Conservation (phyloP, 177 flowering plant genomes). For the Tripterygium wilfordii region DNA sequence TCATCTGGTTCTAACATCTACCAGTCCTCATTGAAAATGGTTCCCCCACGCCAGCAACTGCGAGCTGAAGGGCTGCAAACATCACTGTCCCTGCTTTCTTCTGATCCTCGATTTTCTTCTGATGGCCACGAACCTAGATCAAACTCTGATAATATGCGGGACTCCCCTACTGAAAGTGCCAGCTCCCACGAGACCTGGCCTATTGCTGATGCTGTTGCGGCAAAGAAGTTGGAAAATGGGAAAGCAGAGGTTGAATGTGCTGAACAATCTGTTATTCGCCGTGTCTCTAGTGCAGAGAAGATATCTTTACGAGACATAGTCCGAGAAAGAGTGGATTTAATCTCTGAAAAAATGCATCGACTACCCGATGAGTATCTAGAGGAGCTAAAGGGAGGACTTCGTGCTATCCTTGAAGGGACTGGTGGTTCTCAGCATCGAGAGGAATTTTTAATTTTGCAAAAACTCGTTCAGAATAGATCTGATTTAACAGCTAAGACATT, state of each 20-base stretch:
- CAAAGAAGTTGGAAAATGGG: constrained; percentile 60
- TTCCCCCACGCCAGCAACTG: constrained; percentile 79
- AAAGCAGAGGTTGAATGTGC: constrained; percentile 57
- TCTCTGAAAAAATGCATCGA: constrained; percentile 63
- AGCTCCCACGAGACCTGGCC: constrained; percentile 95
- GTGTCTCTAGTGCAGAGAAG: constrained; percentile 62
- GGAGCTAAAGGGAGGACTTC: constrained; percentile 67
- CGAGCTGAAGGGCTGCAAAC: constrained; percentile 59
- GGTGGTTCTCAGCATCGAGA: constrained; percentile 87
- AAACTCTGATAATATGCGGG: constrained; percentile 63
- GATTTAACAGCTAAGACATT: constrained; percentile 74
- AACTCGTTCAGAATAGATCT: constrained; percentile 64
- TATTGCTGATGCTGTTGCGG: constrained; percentile 42
- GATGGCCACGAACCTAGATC: constrained; percentile 58
- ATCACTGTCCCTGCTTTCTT: constrained; percentile 54
- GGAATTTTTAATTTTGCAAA: constrained; percentile 72
- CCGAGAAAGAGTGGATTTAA: constrained; percentile 65
- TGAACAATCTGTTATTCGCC: constrained; percentile 69
- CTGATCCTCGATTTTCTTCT: constrained; percentile 46
- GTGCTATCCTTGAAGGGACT: constrained; percentile 72
- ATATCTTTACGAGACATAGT: constrained; percentile 68
- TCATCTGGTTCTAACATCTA: constrained; percentile 66
- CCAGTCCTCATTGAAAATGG: constrained; percentile 55
- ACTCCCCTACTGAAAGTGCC: constrained; percentile 94
- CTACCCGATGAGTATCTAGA: constrained; percentile 74